Evolutionary conservation across 169 alveolate genomes (phyloP), one percentile per base, ranked within the genome.

Genomic region (Eimeria necatrix): DNA sequence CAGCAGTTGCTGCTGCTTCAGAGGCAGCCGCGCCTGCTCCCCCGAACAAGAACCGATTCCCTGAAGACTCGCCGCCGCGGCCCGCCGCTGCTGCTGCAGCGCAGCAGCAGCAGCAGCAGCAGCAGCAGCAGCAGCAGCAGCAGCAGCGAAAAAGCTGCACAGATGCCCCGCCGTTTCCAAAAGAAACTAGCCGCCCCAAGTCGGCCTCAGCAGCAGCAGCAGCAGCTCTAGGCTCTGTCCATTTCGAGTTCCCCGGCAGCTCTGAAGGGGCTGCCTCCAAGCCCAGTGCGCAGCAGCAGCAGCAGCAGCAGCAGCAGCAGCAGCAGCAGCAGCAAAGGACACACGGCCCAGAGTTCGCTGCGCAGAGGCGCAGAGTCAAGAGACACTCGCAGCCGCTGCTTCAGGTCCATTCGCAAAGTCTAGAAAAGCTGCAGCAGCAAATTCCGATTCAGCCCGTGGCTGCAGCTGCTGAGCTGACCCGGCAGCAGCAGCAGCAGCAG

Each of bases 401-500:
- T 10, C 87, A 76, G 49, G 64, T 16, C 10, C 60, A 53, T 24
- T 14, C 48, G 87, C 87, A 76, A 56, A 24, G 59, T 51, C 85
- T 8, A 51, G 59, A 32, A 1, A 48, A 74, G 60, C 85, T 41
- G 85, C 60, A 3, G 87, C 87, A 76, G 64, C 87, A 76, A 22
- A 46, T 53, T 32, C 59, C 8, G 64, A 60, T n/a, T n/a, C n/a
- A n/a, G n/a, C n/a, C n/a, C n/a, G 20, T 56, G 64, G 14, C 64
- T 9, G 64, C 64, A 9, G 64, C 87, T 76, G 46, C 87, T 12
- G 87, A 76, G 87, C 87, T 76, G 64, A 14, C 87, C 46, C 59
- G 87, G 87, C 87, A 76, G 87, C 87, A 76, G 3, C 48, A 60
- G 87, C 87, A 76, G 87, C 87, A 41, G 87, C 87, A 76, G 87